Percentiles rank a stretch among this genome's conserved stretches.
These are phyloP conservation scores for Salix dunnii DNA, from an alignment of 345 rosid genomes.

Conservation along the genomic window DNA sequence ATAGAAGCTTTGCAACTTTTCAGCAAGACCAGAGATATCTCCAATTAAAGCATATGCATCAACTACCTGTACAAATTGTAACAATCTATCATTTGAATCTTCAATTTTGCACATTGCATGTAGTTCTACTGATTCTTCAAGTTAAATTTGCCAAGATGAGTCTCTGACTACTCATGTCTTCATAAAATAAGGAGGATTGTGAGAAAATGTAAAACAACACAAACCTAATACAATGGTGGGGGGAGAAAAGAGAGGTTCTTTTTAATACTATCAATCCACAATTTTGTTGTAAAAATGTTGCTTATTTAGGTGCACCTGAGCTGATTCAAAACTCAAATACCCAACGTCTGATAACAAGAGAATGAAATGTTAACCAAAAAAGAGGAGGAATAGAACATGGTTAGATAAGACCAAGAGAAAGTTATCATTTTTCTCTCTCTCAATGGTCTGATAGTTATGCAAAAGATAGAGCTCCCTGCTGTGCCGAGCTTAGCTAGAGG, in stretches of 20 bases:
- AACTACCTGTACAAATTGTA: slow-evolving; percentile 58
- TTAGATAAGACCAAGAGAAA: neutral
- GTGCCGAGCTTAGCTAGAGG: neutral
- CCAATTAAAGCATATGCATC: slow-evolving; percentile 99
- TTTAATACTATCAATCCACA: neutral
- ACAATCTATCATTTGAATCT: neutral
- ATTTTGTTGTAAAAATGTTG: neutral
- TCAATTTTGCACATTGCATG: neutral
- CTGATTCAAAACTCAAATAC: neutral
- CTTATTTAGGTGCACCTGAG: neutral
- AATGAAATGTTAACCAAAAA: neutral
- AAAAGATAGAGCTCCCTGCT: neutral
- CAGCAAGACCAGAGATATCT: slow-evolving; percentile 94
- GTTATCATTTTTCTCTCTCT: neutral
- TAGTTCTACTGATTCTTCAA: neutral
- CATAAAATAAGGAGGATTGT: neutral
- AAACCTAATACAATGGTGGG: neutral
- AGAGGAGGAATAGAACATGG: neutral
- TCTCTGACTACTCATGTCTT: neutral
- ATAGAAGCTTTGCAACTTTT: slow-evolving; percentile 94
- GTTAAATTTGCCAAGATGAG: neutral
- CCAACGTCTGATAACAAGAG: neutral
- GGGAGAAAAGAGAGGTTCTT: neutral
- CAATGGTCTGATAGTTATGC: neutral
- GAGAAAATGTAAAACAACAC: neutral